These are phyloP conservation scores for Corynascus novoguineensis DNA, from an alignment of 495 filamentous ascomycete species.

Conservation along the genomic window DNA sequence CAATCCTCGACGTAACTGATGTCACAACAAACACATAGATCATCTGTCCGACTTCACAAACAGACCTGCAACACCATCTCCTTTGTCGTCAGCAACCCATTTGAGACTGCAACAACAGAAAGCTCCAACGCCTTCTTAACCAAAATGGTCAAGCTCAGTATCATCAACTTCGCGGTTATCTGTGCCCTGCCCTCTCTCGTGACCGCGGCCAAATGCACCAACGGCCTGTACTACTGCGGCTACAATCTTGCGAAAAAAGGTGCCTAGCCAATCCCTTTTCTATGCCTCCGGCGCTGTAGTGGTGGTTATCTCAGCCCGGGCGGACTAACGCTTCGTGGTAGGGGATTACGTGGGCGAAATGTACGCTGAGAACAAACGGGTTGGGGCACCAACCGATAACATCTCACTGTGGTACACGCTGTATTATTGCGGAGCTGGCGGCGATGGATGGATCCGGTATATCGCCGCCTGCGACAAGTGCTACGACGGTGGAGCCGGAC, in stretches of 20 bases:
- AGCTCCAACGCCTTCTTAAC: not conserved
- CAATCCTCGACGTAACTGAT: not conserved
- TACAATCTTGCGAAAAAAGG: not conserved
- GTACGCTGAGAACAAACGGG: not conserved
- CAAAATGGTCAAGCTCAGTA: not conserved
- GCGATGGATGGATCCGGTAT: not conserved
- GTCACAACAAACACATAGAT: not conserved
- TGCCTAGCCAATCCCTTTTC: not conserved
- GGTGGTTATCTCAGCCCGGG: not conserved
- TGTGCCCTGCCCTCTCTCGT: not conserved
- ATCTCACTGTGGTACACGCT: not conserved
- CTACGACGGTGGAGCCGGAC: not conserved
- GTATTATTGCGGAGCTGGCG: not conserved
- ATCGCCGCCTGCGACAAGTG: not conserved
- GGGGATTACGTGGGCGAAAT: not conserved
- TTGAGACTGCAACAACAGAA: not conserved
- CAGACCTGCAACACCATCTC: not conserved
- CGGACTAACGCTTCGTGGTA: not conserved
- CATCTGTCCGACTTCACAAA: not conserved
- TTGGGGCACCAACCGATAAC: not conserved
- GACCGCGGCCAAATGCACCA: not conserved
- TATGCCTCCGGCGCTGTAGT: not conserved
- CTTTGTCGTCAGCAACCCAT: not conserved
- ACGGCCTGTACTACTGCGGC: not conserved
- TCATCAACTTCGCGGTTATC: not conserved